A percentile compares a stretch with the other conserved stretches of the same genome.
Evolutionary conservation across 1,284 basidiomycete species (phyloP).

Genomic region (Thelephora terrestris): DNA sequence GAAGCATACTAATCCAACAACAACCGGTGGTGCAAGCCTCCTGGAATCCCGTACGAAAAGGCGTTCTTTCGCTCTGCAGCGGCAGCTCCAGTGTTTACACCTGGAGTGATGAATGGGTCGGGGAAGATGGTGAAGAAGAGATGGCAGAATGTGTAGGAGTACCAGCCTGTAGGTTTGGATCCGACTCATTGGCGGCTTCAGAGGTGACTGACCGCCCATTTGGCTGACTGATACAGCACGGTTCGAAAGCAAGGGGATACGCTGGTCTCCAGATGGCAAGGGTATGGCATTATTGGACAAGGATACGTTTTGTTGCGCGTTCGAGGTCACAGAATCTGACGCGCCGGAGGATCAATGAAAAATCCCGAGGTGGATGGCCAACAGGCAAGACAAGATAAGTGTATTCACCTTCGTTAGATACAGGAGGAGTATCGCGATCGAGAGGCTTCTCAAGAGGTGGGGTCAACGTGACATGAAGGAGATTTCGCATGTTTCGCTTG

Average conservation of each 20-base stretch:
- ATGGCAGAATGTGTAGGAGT: slow-evolving; percentile 77
- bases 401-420: no score
- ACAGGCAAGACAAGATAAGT: no score
- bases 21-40: slow-evolving; percentile 47
- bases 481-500: no score
- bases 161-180: slow-evolving; percentile 50
- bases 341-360: slow-evolving; percentile 6
- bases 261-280: slow-evolving; percentile 79
- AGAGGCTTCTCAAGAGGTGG: no score
- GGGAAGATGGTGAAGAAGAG: slow-evolving; percentile 36
- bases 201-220: background rate
- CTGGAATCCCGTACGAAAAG: slow-evolving; percentile 73
- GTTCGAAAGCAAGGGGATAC: slow-evolving; percentile 54
- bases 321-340: slow-evolving; percentile 57
- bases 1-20: slow-evolving; percentile 56
- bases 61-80: slow-evolving; percentile 59
- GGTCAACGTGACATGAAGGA: no score
- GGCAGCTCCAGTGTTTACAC: slow-evolving; percentile 59
- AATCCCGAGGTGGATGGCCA: no score
- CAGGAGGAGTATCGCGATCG: no score
- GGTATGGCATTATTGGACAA: slow-evolving; percentile 63
- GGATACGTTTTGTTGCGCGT: slow-evolving; percentile 75
- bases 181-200: background rate
- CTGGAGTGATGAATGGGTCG: slow-evolving; percentile 77
- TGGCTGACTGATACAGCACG: slow-evolving; percentile 31